Conservation (phyloP, 192 early-diverging fungal genomes). For the Coemansia sp. region DNA sequence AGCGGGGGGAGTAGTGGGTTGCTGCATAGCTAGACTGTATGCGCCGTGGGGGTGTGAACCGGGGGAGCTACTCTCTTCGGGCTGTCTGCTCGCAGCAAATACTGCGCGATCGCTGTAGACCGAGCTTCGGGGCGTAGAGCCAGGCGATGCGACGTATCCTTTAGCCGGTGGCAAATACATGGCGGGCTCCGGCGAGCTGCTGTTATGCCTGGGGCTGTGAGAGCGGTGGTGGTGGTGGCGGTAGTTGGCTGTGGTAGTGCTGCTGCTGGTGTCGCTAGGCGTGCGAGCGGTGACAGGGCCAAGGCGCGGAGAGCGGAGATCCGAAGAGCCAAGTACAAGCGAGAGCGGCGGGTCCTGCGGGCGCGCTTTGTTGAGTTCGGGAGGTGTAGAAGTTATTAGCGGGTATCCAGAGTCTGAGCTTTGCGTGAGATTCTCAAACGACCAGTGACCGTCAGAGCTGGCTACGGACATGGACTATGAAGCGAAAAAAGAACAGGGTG, state of each 20-base stretch:
- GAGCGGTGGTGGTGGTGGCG: constrained; percentile 14
- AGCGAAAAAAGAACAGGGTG: background rate
- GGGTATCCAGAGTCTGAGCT: constrained; percentile 44
- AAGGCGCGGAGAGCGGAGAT: constrained; percentile 8
- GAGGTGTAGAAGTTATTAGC: constrained; percentile 5
- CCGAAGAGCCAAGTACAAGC: constrained; percentile 30
- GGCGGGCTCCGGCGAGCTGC: background rate
- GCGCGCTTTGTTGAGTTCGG: constrained; percentile 10
- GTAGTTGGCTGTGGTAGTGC: constrained; percentile 24
- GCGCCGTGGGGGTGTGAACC: background rate
- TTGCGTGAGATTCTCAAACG: constrained; percentile 52
- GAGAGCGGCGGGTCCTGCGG: constrained; percentile 39
- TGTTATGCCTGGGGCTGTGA: constrained; percentile 2
- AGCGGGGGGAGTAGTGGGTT: background rate
- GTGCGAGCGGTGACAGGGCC: constrained; percentile 14
- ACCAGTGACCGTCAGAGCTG: constrained; percentile 61
- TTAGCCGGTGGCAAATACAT: constrained; percentile 7
- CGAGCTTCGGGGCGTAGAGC: constrained; percentile 15
- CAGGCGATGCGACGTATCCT: background rate
- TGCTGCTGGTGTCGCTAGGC: constrained; percentile 36
- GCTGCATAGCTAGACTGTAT: background rate
- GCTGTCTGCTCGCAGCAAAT: constrained; percentile 3
- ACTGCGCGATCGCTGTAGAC: constrained; percentile 17
- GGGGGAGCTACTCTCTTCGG: background rate
- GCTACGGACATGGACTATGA: constrained; percentile 50